Base-by-base conservation (phyloP, 2,329 filamentous ascomycete genomes). In the Kalmusia sp. region DNA sequence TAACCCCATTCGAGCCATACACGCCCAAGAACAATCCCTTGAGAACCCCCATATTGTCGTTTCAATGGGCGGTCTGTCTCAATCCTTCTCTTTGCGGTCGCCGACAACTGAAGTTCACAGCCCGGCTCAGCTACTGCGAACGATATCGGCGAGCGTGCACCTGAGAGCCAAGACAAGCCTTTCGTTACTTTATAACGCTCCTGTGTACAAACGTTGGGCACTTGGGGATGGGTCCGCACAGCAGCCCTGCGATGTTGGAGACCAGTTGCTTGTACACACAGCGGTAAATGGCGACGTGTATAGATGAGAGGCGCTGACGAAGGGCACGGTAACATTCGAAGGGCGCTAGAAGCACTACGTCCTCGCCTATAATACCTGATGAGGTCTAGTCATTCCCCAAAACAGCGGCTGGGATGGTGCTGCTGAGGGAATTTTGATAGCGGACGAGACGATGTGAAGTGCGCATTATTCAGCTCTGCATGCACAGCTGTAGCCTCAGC, bases 11-110 rank as follows among this genome's bases (percentile, higher is more conserved):
- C 3, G 70, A 72, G 45, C 66, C 59, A 58, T 74, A 63, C 27
- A 73, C 68, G 38, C 62, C 67, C 49, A 69, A 48, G 50, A 73
- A 73, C 31, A 73, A 49, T 41, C 63, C 67, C 57, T 65, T 70
- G 54, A 70, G 57, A 11, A 62, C 66, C 54, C 57, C 65, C 69
- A 72, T 71, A n/a, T 19, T 39, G 31, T 35, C 17, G 37, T 31
- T 40, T 28, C 21, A 34, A 33, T 11, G 33, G 38, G 48, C 48
- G 35, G 40, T 41, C 40, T 52, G 49, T 19, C 22, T 24, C n/a
- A 19, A 30, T 44, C 24, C 38, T 45, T 35, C 40, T 45, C 24
- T 14, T 49, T 46, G 34, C 44, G 11, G n/a, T 34, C 37, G 41
- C 22, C 39, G 28, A 52, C 21, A 22, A 43, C 19, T n/a, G 11